phyloP scores from a whole-genome alignment of 164 flowering plant genomes.

The Litsea cubeba region DNA sequence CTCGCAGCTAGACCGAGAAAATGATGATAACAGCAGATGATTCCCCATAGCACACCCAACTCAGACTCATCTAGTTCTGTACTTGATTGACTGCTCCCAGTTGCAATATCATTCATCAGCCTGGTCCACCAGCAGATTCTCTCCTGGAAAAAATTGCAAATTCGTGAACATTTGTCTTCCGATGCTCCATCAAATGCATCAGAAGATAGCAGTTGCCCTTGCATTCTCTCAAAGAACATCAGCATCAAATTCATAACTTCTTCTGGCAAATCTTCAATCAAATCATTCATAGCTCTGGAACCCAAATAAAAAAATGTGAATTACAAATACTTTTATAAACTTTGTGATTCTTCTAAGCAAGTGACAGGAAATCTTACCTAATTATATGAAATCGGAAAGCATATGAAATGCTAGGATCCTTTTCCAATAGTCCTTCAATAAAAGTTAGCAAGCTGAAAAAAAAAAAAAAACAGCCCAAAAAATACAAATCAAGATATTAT shows the following conservation, averaged over 20 bases:
- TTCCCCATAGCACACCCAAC: conserved; percentile 72
- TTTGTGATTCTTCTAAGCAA: background rate
- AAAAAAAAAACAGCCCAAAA: conserved; percentile 9
- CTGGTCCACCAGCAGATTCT: conserved; percentile 32
- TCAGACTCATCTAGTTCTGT: conserved; percentile 23
- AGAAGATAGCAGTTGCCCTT: conserved; percentile 17
- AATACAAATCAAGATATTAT: background rate
- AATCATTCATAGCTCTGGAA: conserved; percentile 52
- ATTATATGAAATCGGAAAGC: conserved; percentile 43
- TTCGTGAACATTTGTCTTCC: conserved; percentile 25
- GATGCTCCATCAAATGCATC: conserved; percentile 25
- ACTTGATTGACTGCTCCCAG: conserved; percentile 17
- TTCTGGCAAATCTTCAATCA: conserved; percentile 44
- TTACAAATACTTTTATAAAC: background rate
- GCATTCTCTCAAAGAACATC: conserved; percentile 45
- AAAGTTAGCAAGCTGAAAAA: conserved; percentile 60
- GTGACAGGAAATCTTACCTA: conserved; percentile 39
- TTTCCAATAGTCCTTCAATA: conserved; percentile 45
- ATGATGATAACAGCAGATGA: conserved; percentile 49
- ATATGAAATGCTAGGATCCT: conserved; percentile 38
- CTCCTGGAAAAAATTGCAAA: conserved; percentile 29
- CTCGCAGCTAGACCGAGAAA: conserved; percentile 23
- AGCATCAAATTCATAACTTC: conserved; percentile 54
- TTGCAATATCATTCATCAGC: conserved; percentile 24
- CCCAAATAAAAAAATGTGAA: background rate